phyloP scores from a whole-genome alignment of 2,329 filamentous ascomycete genomes.

The Clonostachys chloroleuca region DNA sequence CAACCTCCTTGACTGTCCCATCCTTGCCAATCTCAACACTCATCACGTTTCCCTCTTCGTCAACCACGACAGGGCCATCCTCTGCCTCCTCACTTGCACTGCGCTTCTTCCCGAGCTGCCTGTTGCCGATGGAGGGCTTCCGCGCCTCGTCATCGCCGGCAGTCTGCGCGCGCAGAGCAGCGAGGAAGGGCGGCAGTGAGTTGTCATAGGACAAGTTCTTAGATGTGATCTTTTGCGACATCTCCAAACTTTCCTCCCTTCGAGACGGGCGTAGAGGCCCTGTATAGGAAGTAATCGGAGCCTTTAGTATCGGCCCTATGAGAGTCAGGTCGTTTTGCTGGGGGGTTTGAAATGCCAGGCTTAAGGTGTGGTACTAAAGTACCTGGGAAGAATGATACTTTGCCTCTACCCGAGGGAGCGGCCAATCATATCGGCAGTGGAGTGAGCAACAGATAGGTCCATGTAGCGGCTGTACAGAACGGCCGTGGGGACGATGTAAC shows the following conservation, averaged over 20 bases:
- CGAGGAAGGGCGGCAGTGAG: slow-evolving; percentile 57
- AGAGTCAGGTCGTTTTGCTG: too few species aligned
- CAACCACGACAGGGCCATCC: slow-evolving; percentile 70
- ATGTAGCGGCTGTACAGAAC: too few species aligned
- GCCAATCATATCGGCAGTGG: too few species aligned
- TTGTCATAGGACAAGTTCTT: slow-evolving; percentile 67
- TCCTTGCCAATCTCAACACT: slow-evolving; percentile 38
- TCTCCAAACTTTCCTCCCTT: slow-evolving; percentile 8
- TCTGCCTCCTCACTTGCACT: slow-evolving; percentile 68
- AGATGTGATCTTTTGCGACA: slow-evolving; percentile 60
- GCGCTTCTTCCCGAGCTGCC: slow-evolving; percentile 46
- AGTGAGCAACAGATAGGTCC: too few species aligned
- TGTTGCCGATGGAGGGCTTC: slow-evolving; percentile 40
- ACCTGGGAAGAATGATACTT: too few species aligned
- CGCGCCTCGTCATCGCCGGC: slow-evolving; percentile 40
- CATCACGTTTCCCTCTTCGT: slow-evolving; percentile 66
- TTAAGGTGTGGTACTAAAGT: too few species aligned
- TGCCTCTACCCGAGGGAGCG: too few species aligned
- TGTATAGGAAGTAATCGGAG: too few species aligned
- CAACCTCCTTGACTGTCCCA: slow-evolving; percentile 29
- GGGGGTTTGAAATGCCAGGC: too few species aligned
- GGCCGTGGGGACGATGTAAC: too few species aligned
- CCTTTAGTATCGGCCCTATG: too few species aligned
- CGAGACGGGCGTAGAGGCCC: too few species aligned
- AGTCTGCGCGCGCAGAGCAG: slow-evolving; percentile 48